phyloP scores from a whole-genome alignment of 306 rosid species.

The Quercus dentata region DNA sequence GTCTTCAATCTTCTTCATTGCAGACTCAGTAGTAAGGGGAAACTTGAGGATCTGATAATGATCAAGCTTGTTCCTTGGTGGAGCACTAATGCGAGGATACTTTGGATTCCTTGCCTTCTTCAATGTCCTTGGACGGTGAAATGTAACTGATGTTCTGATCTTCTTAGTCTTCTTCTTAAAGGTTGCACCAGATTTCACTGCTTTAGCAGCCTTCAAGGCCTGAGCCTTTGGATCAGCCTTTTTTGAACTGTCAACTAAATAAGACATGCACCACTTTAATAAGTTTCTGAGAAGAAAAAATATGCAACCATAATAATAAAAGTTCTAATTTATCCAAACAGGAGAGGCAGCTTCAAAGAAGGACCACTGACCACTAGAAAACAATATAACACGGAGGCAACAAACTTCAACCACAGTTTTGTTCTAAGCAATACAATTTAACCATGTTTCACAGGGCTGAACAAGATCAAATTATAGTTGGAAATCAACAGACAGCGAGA shows the following conservation, averaged over 20 bases:
- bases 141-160: slow-evolving; percentile 49
- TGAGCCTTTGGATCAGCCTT: slow-evolving; percentile 55
- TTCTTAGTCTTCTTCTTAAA: slow-evolving; percentile 60
- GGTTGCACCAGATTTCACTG: slow-evolving; percentile 43
- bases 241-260: slow-evolving; percentile 50
- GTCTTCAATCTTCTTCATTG: slow-evolving; percentile 90
- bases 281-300: neutral
- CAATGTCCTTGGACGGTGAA: slow-evolving; percentile 70
- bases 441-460: neutral
- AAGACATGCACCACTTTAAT: neutral
- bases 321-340: neutral
- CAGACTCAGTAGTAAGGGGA: slow-evolving; percentile 88
- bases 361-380: no score
- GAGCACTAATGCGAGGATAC: slow-evolving; percentile 83
- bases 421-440: neutral
- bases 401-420: neutral
- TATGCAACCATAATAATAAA: neutral
- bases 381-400: neutral
- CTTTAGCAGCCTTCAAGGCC: slow-evolving; percentile 64
- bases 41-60: slow-evolving; percentile 70
- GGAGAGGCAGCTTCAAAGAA: neutral
- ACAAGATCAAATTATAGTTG: neutral
- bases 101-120: slow-evolving; percentile 70
- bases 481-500: neutral
- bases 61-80: slow-evolving; percentile 83